Evolutionary conservation across 208 protist species (phyloP).

Genomic region (Acanthamoeba triangularis): DNA sequence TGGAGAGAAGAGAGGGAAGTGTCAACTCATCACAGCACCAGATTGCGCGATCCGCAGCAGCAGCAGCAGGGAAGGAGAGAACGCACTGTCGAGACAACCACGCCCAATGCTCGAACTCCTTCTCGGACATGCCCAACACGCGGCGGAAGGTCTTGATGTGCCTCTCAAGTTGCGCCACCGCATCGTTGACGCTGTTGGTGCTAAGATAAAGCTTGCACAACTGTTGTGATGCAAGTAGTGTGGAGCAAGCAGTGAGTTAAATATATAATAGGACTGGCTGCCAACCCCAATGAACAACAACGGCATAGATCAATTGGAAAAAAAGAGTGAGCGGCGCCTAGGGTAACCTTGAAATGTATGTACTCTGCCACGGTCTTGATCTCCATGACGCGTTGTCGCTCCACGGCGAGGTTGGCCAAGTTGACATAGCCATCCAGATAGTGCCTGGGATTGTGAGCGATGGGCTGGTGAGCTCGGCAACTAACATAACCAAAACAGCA

Average conservation of each 20-base stretch:
- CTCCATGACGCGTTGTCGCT: conserved; percentile 70
- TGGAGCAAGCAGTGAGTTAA: background rate
- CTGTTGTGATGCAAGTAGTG: background rate
- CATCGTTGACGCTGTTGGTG: conserved; percentile 64
- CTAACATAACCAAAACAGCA: background rate
- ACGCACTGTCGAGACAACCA: conserved; percentile 77
- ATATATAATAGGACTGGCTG: background rate
- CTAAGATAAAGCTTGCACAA: conserved; percentile 79
- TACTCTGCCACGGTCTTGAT: conserved; percentile 76
- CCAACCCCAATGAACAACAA: background rate
- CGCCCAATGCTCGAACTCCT: conserved; percentile 78
- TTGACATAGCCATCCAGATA: conserved; percentile 45
- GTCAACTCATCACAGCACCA: background rate
- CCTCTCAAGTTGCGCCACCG: conserved; percentile 80
- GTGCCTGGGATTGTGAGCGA: background rate
- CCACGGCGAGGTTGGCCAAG: background rate
- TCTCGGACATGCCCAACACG: conserved; percentile 66
- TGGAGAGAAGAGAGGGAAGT: background rate
- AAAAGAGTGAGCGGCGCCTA: background rate
- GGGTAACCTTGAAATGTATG: conserved; percentile 72
- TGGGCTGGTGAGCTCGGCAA: too few species aligned
- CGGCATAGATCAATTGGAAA: background rate
- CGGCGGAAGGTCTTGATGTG: conserved; percentile 76
- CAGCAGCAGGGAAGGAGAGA: background rate
- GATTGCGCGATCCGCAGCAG: background rate